Evolutionary conservation across 495 filamentous ascomycete genomes (phyloP), one percentile per base, ranked within the genome.

Genomic region (Neurospora africana): DNA sequence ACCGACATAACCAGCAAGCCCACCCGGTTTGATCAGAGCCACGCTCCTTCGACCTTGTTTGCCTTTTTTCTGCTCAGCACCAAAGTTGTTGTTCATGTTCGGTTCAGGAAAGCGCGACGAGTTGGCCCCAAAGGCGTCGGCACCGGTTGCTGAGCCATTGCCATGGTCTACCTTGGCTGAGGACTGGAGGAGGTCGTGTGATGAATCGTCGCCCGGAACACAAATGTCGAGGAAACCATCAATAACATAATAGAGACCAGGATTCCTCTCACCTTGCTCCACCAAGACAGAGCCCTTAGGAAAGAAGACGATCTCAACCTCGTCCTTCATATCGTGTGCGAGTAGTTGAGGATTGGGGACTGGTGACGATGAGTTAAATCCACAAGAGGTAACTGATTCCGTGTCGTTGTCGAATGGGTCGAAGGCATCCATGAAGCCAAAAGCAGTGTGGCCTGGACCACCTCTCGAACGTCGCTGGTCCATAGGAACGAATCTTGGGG

Each of bases 241-340:
- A 69, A 99, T 92, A 13, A 99, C 95, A 79, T 98, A 99, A 82
- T 99, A 99, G 11, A 99, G 84, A 1, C 95, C 95, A 0, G 96
- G 96, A 75, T 96, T 96, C 21, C 96, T 87, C 82, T 99, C 95
- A 0, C 95, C 94, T 79, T 98, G 94, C 75, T 99, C 95, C 0
- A 99, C 95, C n/a, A 99, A 85, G 7, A 99, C 92, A 9, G 95
- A 94, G 5, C 92, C 94, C 77, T 98, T 91, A 0, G 93, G 94
- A 75, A 99, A 99, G 82, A 91, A 98, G 5, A 99, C 96, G 74
- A 99, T 97, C 77, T 99, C 95, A n/a, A 98, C 87, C 58, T 99
- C 95, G 75, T 95, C 89, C 67, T 89, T 89, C 78, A 97, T 86
- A 53, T 98, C 95, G 78, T 77, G 86, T 72, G 78, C 94, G 73